A percentile compares a stretch with the other conserved stretches of the same genome.
phyloP scores from a whole-genome alignment of 495 filamentous ascomycete species.

The Aspergillus coremiiformis region DNA sequence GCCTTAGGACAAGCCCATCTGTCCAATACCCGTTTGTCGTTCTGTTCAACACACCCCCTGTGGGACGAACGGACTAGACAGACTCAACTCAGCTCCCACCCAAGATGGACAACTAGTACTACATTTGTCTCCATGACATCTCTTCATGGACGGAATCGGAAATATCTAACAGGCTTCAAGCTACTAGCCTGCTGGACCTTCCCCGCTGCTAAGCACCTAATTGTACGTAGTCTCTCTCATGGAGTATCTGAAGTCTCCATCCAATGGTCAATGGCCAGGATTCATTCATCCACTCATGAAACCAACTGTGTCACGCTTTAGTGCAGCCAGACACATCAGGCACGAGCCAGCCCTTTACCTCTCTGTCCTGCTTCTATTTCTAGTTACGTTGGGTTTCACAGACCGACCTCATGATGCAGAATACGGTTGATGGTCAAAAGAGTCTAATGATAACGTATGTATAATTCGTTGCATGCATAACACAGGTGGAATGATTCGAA shows the following conservation, averaged over 20 bases:
- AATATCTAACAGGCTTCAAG: too few relatives aligned
- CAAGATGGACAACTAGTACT: not conserved
- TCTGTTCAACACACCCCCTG: slow-evolving; percentile 8
- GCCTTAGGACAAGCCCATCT: not conserved
- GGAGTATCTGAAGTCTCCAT: not conserved
- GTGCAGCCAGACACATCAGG: not conserved
- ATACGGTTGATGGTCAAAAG: not conserved
- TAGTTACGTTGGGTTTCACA: not conserved
- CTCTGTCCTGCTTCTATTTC: not conserved
- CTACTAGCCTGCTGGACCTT: too few relatives aligned
- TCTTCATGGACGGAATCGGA: too few relatives aligned
- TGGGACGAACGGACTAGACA: not conserved
- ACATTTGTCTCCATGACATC: not conserved
- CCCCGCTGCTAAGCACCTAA: too few relatives aligned
- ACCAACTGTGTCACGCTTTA: not conserved
- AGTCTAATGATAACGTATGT: not conserved
- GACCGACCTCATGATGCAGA: not conserved
- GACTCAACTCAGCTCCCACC: not conserved
- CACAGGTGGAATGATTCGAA: not conserved
- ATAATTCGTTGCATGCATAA: not conserved
- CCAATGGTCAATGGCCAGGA: not conserved
- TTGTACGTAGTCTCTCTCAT: too few relatives aligned
- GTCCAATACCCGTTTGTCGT: slow-evolving; percentile 10
- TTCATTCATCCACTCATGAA: not conserved
- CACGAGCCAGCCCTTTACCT: not conserved